Percentiles rank a stretch among this genome's conserved stretches.
phyloP scores from a whole-genome alignment of 2,329 filamentous ascomycete species.

The Apiospora saccharicola region DNA sequence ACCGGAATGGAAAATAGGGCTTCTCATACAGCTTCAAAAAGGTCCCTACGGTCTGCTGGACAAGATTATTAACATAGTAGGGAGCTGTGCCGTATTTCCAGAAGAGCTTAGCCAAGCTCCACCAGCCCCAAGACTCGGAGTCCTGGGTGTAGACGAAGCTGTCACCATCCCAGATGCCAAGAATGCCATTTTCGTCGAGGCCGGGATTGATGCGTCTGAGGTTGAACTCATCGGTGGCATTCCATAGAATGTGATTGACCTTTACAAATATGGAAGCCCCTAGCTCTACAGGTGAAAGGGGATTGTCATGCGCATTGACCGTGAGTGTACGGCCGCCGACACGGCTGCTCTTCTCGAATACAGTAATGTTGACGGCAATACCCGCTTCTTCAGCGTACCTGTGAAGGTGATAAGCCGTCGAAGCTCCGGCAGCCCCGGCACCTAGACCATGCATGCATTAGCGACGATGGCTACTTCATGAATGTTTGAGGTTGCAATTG shows the following conservation, averaged over 20 bases:
- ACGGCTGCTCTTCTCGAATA: conserved; percentile 81
- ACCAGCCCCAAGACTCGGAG: conserved; percentile 72
- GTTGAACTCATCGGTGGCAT: conserved; percentile 75
- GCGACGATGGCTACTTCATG: not conserved
- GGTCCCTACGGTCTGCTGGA: conserved; percentile 72
- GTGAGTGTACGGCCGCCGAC: conserved; percentile 90
- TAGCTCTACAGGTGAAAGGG: conserved; percentile 76
- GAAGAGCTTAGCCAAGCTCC: conserved; percentile 79
- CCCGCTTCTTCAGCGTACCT: conserved; percentile 71
- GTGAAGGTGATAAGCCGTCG: conserved; percentile 82
- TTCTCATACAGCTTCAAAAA: conserved; percentile 84
- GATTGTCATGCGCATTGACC: conserved; percentile 76
- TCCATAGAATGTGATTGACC: conserved; percentile 82
- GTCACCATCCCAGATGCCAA: conserved; percentile 87
- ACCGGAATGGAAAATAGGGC: conserved; percentile 85
- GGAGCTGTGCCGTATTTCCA: conserved; percentile 88
- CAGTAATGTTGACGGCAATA: conserved; percentile 76
- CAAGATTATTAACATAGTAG: conserved; percentile 74
- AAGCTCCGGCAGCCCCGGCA: conserved; percentile 87
- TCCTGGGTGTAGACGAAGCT: conserved; percentile 74
- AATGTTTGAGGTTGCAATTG: not conserved
- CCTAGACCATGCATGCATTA: conserved; percentile 59
- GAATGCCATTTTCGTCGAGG: conserved; percentile 58
- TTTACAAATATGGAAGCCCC: conserved; percentile 92
- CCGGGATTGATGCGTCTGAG: conserved; percentile 62